Evolutionary conservation across 768 basidiomycete genomes (phyloP).

Genomic region (Dioszegia aurantiaca): DNA sequence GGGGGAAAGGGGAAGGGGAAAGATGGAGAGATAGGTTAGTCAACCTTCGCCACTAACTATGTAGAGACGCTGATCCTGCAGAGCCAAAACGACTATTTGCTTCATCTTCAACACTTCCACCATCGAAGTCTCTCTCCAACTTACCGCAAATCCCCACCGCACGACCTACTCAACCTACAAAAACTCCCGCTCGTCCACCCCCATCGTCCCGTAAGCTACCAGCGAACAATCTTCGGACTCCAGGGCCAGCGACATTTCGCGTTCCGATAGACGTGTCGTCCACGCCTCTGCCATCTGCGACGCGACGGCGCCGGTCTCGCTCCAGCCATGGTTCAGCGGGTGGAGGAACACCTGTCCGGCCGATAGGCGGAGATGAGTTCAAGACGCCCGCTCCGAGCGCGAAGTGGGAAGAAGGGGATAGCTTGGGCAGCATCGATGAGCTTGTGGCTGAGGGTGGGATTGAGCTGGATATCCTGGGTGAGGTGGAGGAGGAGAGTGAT

Average conservation of each 20-base stretch:
- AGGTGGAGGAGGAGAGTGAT: conserved; percentile 31
- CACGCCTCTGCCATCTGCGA: conserved; percentile 40
- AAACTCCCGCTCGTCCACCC: conserved; percentile 18
- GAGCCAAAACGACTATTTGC: conserved; percentile 43
- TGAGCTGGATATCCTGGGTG: conserved; percentile 11
- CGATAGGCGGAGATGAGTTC: conserved; percentile 17
- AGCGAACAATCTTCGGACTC: conserved; percentile 20
- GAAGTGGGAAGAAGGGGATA: conserved; percentile 42
- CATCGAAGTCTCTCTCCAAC: conserved; percentile 36
- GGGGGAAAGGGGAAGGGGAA: conserved; percentile 29
- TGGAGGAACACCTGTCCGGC: not conserved
- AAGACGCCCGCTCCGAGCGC: conserved; percentile 24
- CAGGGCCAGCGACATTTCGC: conserved; percentile 23
- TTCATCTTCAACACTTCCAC: conserved; percentile 28
- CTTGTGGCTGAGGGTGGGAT: conserved; percentile 15
- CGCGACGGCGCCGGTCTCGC: conserved; percentile 30
- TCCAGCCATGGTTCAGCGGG: conserved; percentile 9
- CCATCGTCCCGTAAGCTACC: conserved; percentile 10
- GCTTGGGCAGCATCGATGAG: conserved; percentile 30
- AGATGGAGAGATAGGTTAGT: conserved; percentile 43
- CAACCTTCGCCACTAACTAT: not conserved
- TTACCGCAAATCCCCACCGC: conserved; percentile 22
- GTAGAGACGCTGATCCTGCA: conserved; percentile 15
- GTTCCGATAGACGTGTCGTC: conserved; percentile 15
- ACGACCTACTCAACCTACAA: not conserved